Evolutionary conservation across 2,329 filamentous ascomycete species (phyloP), one percentile per base, ranked within the genome.

Genomic region (Colletotrichum aenigma): DNA sequence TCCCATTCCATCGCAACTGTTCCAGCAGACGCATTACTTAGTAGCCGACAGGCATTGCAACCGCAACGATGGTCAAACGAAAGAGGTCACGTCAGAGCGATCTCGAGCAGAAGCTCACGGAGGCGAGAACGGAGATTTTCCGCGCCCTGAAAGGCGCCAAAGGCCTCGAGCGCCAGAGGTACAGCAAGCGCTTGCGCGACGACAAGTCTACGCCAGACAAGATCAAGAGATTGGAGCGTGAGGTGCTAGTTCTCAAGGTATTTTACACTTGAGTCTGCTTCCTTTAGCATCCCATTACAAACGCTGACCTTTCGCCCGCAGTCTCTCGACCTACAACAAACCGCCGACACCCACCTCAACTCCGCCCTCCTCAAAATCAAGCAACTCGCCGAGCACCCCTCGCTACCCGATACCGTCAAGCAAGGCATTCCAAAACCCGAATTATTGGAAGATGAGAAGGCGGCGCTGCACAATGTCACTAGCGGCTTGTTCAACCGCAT

Each of bases 81-180:
- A 92, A 92, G 85, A 87, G 90, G 74, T 82, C 81, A 7, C 78
- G 82, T 73, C 86, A 89, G 61, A 83, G 85, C 34, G 85, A 82
- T 72, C 83, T 91, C 61, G 85, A 88, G 10, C 86, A 88, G 10
- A 87, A 88, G 76, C 85, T 93, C n/a, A 84, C 87, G 10, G 89
- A 90, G 78, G 86, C 88, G 79, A 88, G 89, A 77, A 91, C 91
- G 81, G 88, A 92, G 43, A 87, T 96, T 10, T 89, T 89, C 76
- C 89, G 91, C 74, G 93, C 93, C 1, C 88, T 96, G 76, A 95
- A 95, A 83, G 87, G 89, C 13, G 93, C 93, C 72, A 95, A 94
- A 81, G 93, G 93, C 62, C 94, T 95, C 81, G 94, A 96, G 86
- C 90, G 94, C 61, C 95, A 96, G 85, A 94, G 95, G 78, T 89